Evolutionary conservation across 2,329 filamentous ascomycete species (phyloP).

Genomic region (Cladorrhinum sp.): DNA sequence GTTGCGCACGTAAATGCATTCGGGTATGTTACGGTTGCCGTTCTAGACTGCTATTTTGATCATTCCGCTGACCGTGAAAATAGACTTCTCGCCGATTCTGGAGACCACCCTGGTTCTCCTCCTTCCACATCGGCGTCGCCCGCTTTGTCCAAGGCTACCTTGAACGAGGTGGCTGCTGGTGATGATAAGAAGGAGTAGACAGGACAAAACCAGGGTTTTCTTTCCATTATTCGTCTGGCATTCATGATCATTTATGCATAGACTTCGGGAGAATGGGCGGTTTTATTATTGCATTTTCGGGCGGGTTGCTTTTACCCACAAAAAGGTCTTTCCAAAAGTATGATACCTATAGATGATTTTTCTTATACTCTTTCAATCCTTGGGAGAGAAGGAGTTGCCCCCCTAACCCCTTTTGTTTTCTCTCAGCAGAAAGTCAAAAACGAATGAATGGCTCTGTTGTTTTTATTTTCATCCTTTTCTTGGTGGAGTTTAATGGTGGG

Average conservation of each 20-base stretch:
- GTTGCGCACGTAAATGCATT: constrained; percentile 83
- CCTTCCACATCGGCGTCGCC: constrained; percentile 67
- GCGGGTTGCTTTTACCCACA: constrained; percentile 35
- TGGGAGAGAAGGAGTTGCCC: not conserved
- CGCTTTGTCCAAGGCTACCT: constrained; percentile 59
- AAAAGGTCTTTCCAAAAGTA: constrained; percentile 48
- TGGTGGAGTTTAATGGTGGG: not conserved
- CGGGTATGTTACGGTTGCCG: constrained; percentile 60
- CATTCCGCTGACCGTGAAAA: constrained; percentile 30
- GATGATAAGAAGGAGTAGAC: constrained; percentile 53
- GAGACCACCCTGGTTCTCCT: constrained; percentile 65
- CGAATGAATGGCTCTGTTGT: not conserved
- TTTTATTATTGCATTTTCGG: constrained; percentile 48
- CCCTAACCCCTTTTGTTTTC: constrained; percentile 2
- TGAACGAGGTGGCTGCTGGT: constrained; percentile 42
- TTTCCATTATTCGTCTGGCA: constrained; percentile 38
- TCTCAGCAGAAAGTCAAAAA: not conserved
- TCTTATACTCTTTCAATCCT: constrained; percentile 12
- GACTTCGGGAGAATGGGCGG: constrained; percentile 39
- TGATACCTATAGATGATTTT: constrained; percentile 49
- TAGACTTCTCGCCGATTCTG: constrained; percentile 58
- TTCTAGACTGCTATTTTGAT: not conserved
- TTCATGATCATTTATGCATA: constrained; percentile 44
- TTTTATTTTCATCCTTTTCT: not conserved
- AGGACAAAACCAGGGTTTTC: constrained; percentile 30